phyloP scores from a whole-genome alignment of 305 asterid species.

The Rubia peregrina region DNA sequence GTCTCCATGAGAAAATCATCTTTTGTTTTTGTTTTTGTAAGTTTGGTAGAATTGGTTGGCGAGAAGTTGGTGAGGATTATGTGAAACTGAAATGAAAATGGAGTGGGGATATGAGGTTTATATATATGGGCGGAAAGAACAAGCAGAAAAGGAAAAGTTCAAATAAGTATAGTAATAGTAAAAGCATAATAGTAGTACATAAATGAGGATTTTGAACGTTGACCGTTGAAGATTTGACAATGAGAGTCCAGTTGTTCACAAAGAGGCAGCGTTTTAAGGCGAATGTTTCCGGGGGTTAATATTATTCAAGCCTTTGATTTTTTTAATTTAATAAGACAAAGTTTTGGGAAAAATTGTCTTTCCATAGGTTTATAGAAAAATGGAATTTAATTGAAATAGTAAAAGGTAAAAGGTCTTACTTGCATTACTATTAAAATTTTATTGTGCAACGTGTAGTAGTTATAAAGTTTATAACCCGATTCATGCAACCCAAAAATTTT shows the following conservation, averaged over 20 bases:
- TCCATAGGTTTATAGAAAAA: too few species aligned
- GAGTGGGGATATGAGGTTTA: neutral
- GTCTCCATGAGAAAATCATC: constrained; percentile 55
- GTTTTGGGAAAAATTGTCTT: too few species aligned
- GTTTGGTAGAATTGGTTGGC: too few species aligned
- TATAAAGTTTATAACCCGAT: too few species aligned
- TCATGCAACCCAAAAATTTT: too few species aligned
- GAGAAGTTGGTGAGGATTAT: neutral
- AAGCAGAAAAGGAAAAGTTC: neutral
- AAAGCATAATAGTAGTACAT: constrained; percentile 11
- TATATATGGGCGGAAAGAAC: neutral
- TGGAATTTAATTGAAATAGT: too few species aligned
- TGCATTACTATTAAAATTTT: too few species aligned
- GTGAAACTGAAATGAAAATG: constrained; percentile 17
- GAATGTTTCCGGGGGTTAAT: neutral
- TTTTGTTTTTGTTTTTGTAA: neutral
- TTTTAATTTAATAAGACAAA: too few species aligned
- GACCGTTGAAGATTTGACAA: constrained; percentile 65
- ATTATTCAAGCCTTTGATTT: neutral
- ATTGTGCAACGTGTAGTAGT: too few species aligned
- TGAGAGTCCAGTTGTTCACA: constrained; percentile 22
- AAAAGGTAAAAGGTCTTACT: too few species aligned
- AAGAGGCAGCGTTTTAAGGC: constrained; percentile 6
- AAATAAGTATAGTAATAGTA: constrained; percentile 22
- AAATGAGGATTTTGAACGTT: constrained; percentile 38